phyloP scores from a whole-genome alignment of 257 asterid genomes.

The Solanum pinnatisectum region DNA sequence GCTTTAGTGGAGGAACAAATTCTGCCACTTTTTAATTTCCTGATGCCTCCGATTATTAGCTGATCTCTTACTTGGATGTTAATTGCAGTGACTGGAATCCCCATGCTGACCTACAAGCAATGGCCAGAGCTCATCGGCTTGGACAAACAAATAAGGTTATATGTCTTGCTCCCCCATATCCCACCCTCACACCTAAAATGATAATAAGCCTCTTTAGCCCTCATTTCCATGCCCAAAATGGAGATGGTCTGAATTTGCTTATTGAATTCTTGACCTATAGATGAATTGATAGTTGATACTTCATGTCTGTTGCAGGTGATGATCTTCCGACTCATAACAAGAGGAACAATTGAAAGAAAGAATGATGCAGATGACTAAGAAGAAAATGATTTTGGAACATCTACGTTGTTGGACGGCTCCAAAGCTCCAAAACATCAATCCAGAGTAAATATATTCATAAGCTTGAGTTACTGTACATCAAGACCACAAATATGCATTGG shows the following conservation, averaged over 20 bases:
- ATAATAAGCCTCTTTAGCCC: not conserved
- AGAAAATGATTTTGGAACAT: constrained; percentile 98
- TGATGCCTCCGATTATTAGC: not conserved
- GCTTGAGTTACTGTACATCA: not conserved
- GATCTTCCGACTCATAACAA: constrained; percentile 78
- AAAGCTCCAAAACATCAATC: constrained; percentile 89
- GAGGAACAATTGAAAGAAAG: constrained; percentile 98
- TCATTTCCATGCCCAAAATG: not conserved
- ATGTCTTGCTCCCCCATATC: constrained; percentile 8
- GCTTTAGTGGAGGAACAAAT: not conserved
- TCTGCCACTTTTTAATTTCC: not conserved
- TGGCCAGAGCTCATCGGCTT: constrained; percentile 99
- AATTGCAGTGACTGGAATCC: constrained; percentile 97
- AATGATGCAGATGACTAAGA: constrained; percentile 99
- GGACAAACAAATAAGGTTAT: constrained; percentile 96
- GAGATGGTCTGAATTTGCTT: not conserved
- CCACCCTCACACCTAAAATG: not conserved
- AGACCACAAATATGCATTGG: not conserved
- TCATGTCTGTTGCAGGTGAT: constrained; percentile 62
- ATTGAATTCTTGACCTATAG: constrained; percentile 7
- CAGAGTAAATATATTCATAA: constrained; percentile 38
- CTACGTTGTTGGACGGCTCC: constrained; percentile 93
- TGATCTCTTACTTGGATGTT: constrained; percentile 12
- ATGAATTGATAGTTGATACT: constrained; percentile 1
- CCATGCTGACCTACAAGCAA: constrained; percentile 99